Base-by-base conservation (phyloP, 2,329 filamentous ascomycete species). In the Macroventuria anomochaeta region DNA sequence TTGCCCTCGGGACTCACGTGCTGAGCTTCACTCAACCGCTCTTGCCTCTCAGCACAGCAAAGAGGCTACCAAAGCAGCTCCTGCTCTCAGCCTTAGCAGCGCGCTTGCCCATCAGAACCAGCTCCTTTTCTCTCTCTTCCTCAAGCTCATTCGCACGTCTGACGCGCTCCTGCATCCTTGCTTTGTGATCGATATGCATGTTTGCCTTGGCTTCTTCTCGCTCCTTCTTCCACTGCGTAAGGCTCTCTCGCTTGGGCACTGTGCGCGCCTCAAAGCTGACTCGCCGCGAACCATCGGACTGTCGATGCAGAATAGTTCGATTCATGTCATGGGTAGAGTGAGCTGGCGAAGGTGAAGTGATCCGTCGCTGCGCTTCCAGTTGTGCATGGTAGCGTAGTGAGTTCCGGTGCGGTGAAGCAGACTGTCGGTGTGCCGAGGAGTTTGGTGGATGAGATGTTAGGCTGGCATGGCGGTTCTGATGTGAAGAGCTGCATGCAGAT, bases 111-210 rank as follows among this genome's bases (percentile, higher is more conserved):
- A 65, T 46, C 18, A 38, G 23, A 10, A 60, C 39, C 34, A 69
- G 44, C 36, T 65, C 67, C 40, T 53, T 60, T 37, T 67, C 67
- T 41, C 44, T 65, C 53, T 65, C 59, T 17, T 55, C 26, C 41
- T 73, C 68, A 37, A 67, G 52, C 53, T 68, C 65, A 50, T 72
- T 71, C 21, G 67, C 70, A 13, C 64, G 54, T 38, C 59, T 55
- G 5, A 71, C 67, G 17, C 65, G 50, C 48, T 70, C 67, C 26
- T 58, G 57, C 32, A 69, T 60, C 29, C 53, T 58, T 21, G 60
- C 63, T 31, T 62, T 57, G 17, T 57, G 54, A 21, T 56, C 26
- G 28, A 13, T 53, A 20, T 13, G 28, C 5, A 36, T 21, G 23
- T 20, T 39, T 7, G 41, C 48, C 26, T 55, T 58, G 3, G 48